Evolutionary conservation across 768 basidiomycete genomes (phyloP).

Genomic region (Steccherinum ochraceum): DNA sequence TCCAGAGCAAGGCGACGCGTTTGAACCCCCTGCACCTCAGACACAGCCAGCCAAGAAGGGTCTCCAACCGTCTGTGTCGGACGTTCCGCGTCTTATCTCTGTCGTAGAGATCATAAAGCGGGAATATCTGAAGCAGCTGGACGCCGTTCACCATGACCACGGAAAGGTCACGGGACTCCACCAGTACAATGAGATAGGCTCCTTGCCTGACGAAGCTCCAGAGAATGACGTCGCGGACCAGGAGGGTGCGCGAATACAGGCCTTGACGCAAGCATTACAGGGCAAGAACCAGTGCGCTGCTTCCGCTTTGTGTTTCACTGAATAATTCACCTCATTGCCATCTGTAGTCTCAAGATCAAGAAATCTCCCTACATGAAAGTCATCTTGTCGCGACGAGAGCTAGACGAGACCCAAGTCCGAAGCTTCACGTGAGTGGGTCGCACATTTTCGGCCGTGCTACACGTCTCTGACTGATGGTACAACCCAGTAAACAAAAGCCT

Average conservation of each 20-base stretch:
- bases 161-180: conserved; percentile 44
- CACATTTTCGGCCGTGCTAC: background rate
- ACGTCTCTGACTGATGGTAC: background rate
- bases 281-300: conserved; percentile 55
- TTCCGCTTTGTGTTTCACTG: background rate
- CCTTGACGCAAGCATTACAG: conserved; percentile 35
- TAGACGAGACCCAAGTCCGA: conserved; percentile 24
- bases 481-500: conserved; percentile 52
- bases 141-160: conserved; percentile 33
- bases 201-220: conserved; percentile 37
- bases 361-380: conserved; percentile 67
- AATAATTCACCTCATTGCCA: conserved; percentile 1
- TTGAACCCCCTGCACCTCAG: background rate
- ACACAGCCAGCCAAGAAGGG: no score
- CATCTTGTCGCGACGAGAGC: conserved; percentile 46
- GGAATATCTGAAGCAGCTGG: conserved; percentile 57
- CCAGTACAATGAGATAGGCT: conserved; percentile 72
- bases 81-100: conserved; percentile 61
- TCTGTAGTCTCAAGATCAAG: conserved; percentile 42
- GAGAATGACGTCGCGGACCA: conserved; percentile 29
- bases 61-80: conserved; percentile 31
- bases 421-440: conserved; percentile 47
- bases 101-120: conserved; percentile 84
- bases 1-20: background rate
- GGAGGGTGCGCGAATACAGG: conserved; percentile 13